phyloP scores from a whole-genome alignment of 2,329 filamentous ascomycete genomes.

The Rutstroemia sp. region DNA sequence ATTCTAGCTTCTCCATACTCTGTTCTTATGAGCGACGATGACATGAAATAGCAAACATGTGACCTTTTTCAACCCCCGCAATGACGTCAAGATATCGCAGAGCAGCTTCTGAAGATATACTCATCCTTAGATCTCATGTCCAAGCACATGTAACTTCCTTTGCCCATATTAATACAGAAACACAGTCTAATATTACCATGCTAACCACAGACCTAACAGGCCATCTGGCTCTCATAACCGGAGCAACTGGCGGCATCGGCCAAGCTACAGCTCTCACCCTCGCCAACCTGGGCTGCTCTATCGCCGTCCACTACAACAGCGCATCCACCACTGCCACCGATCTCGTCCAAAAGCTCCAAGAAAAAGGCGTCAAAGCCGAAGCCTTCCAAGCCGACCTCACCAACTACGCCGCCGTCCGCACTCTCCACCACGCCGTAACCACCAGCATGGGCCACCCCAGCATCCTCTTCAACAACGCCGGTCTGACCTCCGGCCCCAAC shows the following conservation, averaged over 20 bases:
- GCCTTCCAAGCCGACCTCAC: slow-evolving; percentile 32
- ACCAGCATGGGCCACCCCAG: slow-evolving; percentile 12
- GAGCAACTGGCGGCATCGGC: slow-evolving; percentile 39
- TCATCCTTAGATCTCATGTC: too few relatives aligned
- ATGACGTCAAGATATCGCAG: too few relatives aligned
- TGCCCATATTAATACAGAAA: too few relatives aligned
- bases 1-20: too few relatives aligned
- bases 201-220: slow-evolving; percentile 13
- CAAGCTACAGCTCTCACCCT: slow-evolving; percentile 34
- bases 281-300: slow-evolving; percentile 33
- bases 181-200: not conserved
- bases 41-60: too few relatives aligned
- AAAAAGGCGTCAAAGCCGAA: slow-evolving; percentile 25
- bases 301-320: slow-evolving; percentile 38
- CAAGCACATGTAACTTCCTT: too few relatives aligned
- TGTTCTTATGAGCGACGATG: too few relatives aligned
- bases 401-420: slow-evolving; percentile 27
- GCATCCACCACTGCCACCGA: slow-evolving; percentile 21
- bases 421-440: slow-evolving; percentile 10
- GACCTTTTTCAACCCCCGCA: too few relatives aligned
- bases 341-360: slow-evolving; percentile 27
- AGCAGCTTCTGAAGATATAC: too few relatives aligned
- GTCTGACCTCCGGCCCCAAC: slow-evolving; percentile 9
- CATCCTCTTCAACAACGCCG: slow-evolving; percentile 23
- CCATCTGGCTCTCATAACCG: slow-evolving; percentile 32